Conservation (phyloP, 768 basidiomycete genomes). For the Auriscalpium orientale region DNA sequence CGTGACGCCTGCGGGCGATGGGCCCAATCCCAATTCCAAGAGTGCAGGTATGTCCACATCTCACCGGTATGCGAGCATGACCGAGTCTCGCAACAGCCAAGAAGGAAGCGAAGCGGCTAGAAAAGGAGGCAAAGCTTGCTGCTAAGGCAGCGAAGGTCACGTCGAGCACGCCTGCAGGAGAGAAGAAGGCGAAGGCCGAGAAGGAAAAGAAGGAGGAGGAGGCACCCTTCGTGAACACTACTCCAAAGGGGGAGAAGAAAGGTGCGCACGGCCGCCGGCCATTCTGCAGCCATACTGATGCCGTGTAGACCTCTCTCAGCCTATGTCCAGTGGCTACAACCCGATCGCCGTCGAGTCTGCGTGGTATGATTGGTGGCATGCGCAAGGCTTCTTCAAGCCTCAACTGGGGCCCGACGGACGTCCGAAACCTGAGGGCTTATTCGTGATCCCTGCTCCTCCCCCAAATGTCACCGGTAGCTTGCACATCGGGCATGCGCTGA, state of each 20-base stretch:
- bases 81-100: slow-evolving; percentile 41
- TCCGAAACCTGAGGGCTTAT: not conserved
- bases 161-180: slow-evolving; percentile 31
- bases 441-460: slow-evolving; percentile 71
- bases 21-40: slow-evolving; percentile 26
- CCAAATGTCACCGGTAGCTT: slow-evolving; percentile 95
- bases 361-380: slow-evolving; percentile 98
- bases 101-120: slow-evolving; percentile 77
- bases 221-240: slow-evolving; percentile 77
- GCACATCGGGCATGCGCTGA: slow-evolving; percentile 93
- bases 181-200: slow-evolving; percentile 70
- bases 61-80: not conserved
- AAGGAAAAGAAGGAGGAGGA: slow-evolving; percentile 69
- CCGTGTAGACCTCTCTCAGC: slow-evolving; percentile 64
- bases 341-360: slow-evolving; percentile 90
- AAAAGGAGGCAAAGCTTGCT: slow-evolving; percentile 73
- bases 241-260: slow-evolving; percentile 90
- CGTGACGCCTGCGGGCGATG: slow-evolving; percentile 1
- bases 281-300: not conserved
- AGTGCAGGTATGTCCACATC: slow-evolving; percentile 28
- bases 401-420: slow-evolving; percentile 49
- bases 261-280: slow-evolving; percentile 36
- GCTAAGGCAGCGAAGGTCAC: slow-evolving; percentile 52
- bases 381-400: slow-evolving; percentile 86
- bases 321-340: slow-evolving; percentile 92